These are phyloP conservation scores for Cenchrus purpureus DNA, from an alignment of 176 grass and related monocot species.

Conservation along the genomic window DNA sequence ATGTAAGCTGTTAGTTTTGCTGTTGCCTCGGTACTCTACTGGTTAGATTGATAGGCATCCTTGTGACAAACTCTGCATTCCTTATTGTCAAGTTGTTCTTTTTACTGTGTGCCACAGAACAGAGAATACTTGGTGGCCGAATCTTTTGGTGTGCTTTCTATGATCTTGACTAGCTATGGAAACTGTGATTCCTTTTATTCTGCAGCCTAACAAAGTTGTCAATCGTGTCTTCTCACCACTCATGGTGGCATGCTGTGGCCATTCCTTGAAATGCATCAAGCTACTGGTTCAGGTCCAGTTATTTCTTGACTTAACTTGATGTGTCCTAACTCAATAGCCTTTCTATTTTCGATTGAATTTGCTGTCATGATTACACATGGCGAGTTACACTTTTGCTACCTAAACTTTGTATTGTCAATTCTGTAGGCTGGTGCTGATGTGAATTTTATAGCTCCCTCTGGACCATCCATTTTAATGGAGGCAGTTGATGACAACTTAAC, in stretches of 20 bases:
- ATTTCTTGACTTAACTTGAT: background rate
- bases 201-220: constrained; percentile 39
- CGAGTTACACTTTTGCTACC: background rate
- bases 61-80: background rate
- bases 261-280: constrained; percentile 38
- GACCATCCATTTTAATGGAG: constrained; percentile 10
- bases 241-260: constrained; percentile 29
- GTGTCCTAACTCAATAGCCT: background rate
- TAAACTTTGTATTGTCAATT: background rate
- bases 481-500: constrained; percentile 30
- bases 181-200: constrained; percentile 5
- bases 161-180: background rate
- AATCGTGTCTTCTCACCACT: constrained; percentile 24
- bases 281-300: constrained; percentile 41
- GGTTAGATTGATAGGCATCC: too few relatives aligned
- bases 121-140: background rate
- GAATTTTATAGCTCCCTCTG: constrained; percentile 24
- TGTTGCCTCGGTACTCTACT: too few relatives aligned
- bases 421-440: constrained; percentile 56
- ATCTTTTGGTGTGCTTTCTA: background rate
- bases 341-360: background rate
- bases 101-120: too few relatives aligned
- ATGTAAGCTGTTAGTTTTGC: constrained; percentile 41
- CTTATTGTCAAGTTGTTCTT: background rate
- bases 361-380: background rate